These are phyloP conservation scores for Sanghuangporus weigelae DNA, from an alignment of 1,284 basidiomycete genomes.

Conservation along the genomic window DNA sequence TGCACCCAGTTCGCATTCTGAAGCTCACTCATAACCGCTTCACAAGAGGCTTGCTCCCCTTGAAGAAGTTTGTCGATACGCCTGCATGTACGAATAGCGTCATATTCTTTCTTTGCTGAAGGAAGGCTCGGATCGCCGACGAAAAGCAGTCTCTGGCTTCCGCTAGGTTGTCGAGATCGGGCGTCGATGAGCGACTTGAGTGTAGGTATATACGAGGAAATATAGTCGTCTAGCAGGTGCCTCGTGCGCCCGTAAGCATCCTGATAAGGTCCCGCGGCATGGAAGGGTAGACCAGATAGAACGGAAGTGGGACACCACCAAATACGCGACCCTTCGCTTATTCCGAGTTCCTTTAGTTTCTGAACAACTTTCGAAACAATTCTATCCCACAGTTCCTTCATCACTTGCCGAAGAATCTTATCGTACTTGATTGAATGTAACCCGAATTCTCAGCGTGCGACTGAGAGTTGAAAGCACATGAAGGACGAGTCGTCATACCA, in stretches of 20 bases:
- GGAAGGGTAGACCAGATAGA: conserved; percentile 34
- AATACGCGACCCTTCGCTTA: conserved; percentile 27
- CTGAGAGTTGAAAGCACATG: not conserved
- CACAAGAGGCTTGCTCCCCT: not conserved
- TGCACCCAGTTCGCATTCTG: not conserved
- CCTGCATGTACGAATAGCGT: not conserved
- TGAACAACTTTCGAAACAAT: conserved; percentile 29
- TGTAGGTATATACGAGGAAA: conserved; percentile 36
- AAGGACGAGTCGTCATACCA: not conserved
- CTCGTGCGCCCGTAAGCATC: not conserved
- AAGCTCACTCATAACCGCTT: not conserved
- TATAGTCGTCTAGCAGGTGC: conserved; percentile 26
- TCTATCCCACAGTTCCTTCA: conserved; percentile 31
- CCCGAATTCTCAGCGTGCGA: not conserved
- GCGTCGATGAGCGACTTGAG: conserved; percentile 28
- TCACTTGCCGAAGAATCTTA: conserved; percentile 19
- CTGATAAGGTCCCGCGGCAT: conserved; percentile 19
- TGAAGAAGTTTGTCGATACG: not conserved
- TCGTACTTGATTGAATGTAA: conserved; percentile 4
- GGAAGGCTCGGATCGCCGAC: not conserved
- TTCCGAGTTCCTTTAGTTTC: conserved; percentile 18
- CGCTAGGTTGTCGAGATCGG: no score
- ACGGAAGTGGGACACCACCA: conserved; percentile 41
- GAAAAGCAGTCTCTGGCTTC: not conserved
- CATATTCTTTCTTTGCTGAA: not conserved